Conservation (phyloP, 495 filamentous ascomycete species). For the Letharia lupina region DNA sequence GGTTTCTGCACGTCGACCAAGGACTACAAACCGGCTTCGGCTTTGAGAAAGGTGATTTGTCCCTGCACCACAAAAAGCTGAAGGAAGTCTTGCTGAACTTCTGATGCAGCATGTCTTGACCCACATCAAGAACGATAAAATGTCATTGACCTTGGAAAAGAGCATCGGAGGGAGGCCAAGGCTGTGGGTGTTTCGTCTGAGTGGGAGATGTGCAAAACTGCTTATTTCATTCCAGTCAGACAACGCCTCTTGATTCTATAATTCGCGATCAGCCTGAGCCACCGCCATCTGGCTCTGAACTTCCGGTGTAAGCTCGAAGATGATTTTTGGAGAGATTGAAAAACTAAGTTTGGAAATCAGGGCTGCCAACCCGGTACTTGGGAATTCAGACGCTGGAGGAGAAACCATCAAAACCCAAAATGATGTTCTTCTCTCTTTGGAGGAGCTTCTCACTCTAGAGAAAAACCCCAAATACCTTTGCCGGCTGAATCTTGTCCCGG, state of each 20-base stretch:
- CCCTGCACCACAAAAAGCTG: background rate
- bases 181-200: background rate
- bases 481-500: no score
- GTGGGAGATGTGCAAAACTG: background rate
- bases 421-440: background rate
- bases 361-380: background rate
- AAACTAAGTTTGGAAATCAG: background rate
- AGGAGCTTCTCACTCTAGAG: background rate
- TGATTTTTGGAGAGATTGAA: background rate
- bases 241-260: background rate
- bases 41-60: slow-evolving; percentile 3
- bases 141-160: background rate
- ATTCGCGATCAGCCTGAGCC: background rate
- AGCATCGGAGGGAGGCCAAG: background rate
- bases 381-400: background rate
- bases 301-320: background rate
- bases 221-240: background rate
- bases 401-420: background rate
- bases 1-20: background rate
- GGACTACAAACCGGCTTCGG: slow-evolving; percentile 8
- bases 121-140: slow-evolving; percentile 7
- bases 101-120: background rate
- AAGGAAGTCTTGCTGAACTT: background rate
- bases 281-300: background rate
- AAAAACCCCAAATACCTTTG: no score